Evolutionary conservation across 2,329 filamentous ascomycete species (phyloP), one percentile per base, ranked within the genome.

Genomic region (Neocatenulostroma microsporum): DNA sequence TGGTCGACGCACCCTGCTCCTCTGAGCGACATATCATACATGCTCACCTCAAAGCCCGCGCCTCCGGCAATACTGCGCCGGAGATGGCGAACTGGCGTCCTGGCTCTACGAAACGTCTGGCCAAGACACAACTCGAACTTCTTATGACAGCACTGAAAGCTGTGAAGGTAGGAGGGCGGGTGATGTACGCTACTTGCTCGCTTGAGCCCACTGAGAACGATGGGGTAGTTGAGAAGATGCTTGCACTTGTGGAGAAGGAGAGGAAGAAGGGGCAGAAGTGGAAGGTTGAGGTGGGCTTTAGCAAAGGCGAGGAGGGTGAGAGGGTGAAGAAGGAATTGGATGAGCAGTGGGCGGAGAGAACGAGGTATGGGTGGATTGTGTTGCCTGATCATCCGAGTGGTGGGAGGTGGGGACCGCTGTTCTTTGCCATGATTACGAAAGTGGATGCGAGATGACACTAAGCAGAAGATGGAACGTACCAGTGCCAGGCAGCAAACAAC

Each of bases 101-200:
- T 3, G 55, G 53, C 1, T 54, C 57, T 11, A 57, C 58, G n/a
- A 60, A 59, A 46, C 56, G 56, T 38, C 49, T 59, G 31, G 61
- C 58, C 3, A 56, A 56, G 41, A 52, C 49, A 3, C 53, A 55
- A 40, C 38, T 50, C n/a, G 54, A 57, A 18, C 45, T 64, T 31
- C 51, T 65, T 20, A 45, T 62, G 53, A 58, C 55, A 20, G 62
- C 60, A 2, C 41, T 66, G 24, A 46, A 46, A 21, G 59, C 56
- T 8, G 58, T 56, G 2, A 55, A 49, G 17, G 36, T 56, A 2
- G 62, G 61, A 12, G 63, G 61, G 1, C 52, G 40, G 1, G 55
- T 66, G 5, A 47, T 65, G 25, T 66, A 66, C 39, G 60, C 61
- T 6, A 65, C 63, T 1, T 64, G 62, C 37, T 64, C 63, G 10